Base-by-base conservation (phyloP, 371 early-diverging fungal species). In the Zychaea mexicana region DNA sequence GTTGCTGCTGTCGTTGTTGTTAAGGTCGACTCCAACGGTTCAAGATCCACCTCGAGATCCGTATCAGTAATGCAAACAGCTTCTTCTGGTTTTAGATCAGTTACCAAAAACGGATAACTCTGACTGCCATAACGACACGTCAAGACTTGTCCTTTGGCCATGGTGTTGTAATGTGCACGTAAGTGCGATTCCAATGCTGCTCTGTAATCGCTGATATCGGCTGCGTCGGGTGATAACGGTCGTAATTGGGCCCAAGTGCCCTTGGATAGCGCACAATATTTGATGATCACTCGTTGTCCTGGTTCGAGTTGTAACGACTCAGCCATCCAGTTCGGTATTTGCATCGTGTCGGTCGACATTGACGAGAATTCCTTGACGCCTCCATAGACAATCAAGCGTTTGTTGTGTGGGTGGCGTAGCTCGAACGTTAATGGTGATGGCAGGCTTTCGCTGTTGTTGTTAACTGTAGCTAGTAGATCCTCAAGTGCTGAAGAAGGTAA, bases 11-110 rank as follows among this genome's bases (percentile, higher is more conserved):
- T n/a, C n/a, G n/a, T n/a, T n/a, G n/a, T n/a, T n/a, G 26, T n/a
- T 0, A 28, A 39, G 39, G 26, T 57, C 22, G 45, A 52, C 19
- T 61, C 80, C 27, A 84, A 61, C 3, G 88, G 84, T 42, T 85
- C 85, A 53, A 95, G 85, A 62, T 95, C 94, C 9, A 95, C 90
- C 33, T 90, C 90, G 15, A 96, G 73, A 72, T 96, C 96, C 1
- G 93, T 92, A 68, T 96, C 92, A 4, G 93, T 87, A 7, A 88
- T 83, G 39, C 81, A 88, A 12, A 89, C 92, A 33, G 84, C 91
- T 24, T 71, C 69, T 9, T 72, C 76, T 0, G 94, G 93, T 70
- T 89, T 84, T 9, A 94, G 72, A 15, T 90, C 88, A 7, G 78
- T 76, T 0, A 95, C 89, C 21, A 87, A 67, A 61, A 94, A 94